Percentiles rank a stretch among this genome's conserved stretches.
phyloP scores from a whole-genome alignment of 208 protist species.

The Trypanosoma boissoni region DNA sequence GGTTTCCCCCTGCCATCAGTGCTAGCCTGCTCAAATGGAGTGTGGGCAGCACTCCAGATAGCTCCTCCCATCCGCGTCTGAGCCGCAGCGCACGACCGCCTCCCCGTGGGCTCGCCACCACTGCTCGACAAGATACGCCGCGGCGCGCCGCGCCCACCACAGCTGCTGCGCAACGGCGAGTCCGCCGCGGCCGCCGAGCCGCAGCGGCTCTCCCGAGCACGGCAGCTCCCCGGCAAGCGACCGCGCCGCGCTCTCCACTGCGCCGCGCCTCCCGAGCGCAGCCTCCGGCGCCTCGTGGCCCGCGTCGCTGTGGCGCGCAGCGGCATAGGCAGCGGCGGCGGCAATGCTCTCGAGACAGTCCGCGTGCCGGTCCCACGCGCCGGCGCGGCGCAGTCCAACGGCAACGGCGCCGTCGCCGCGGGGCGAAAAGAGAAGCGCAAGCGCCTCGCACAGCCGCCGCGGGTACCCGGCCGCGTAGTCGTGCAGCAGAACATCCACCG shows the following conservation, averaged over 20 bases:
- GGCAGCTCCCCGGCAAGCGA: constrained; percentile 19
- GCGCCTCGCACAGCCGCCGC: constrained; percentile 29
- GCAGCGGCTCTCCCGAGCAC: constrained; percentile 16
- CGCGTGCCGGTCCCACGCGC: constrained; percentile 20
- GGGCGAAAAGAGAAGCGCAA: constrained; percentile 25
- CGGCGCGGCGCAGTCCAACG: constrained; percentile 16
- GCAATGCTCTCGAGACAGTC: constrained; percentile 26
- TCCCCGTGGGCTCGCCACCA: constrained; percentile 20
- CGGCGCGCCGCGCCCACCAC: constrained; percentile 22
- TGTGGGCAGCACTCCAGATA: constrained; percentile 13
- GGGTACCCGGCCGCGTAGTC: constrained; percentile 39
- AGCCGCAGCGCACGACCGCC: background rate
- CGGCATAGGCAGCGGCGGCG: constrained; percentile 17
- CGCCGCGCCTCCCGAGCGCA: constrained; percentile 3
- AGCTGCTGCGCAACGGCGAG: constrained; percentile 5
- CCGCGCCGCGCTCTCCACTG: too few relatives aligned
- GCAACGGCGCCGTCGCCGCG: constrained; percentile 1
- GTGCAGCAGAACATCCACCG: constrained; percentile 49
- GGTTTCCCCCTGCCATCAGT: too few relatives aligned
- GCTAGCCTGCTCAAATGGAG: constrained; percentile 11
- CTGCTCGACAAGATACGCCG: constrained; percentile 15
- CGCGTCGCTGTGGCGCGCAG: constrained; percentile 5
- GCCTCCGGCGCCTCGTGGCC: background rate
- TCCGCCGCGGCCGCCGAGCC: constrained; percentile 8
- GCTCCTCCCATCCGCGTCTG: background rate